Conservation (phyloP, 169 alveolate species). For the Plasmodium falciparum region DNA sequence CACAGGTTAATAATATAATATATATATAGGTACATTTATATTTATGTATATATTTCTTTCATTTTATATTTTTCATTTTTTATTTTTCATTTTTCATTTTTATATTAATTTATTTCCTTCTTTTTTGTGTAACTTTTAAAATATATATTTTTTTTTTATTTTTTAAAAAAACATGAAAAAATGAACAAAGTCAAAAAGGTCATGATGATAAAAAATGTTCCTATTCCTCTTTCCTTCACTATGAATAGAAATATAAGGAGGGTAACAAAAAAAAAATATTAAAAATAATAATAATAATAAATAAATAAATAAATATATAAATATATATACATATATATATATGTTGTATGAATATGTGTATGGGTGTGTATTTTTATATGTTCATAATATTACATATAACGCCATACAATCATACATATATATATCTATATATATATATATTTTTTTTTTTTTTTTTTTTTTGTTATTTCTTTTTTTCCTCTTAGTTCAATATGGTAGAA, state of each 20-base stretch:
- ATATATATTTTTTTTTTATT: too few species aligned
- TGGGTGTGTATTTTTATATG: too few species aligned
- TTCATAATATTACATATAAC: too few species aligned
- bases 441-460: too few species aligned
- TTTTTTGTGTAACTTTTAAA: too few species aligned
- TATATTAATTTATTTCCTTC: background rate
- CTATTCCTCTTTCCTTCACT: conserved; percentile 37
- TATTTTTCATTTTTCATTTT: background rate
- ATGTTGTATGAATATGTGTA: too few species aligned
- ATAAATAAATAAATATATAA: background rate
- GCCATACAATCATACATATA: background rate
- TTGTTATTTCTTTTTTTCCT: background rate
- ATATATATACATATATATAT: background rate
- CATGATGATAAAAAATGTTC: conserved; percentile 25
- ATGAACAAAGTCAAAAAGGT: background rate
- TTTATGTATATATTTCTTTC: too few species aligned
- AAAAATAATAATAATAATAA: too few species aligned
- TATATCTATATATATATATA: conserved; percentile 1
- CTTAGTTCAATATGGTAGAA: conserved; percentile 76
- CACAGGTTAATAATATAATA: too few species aligned
- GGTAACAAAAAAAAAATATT: conserved; percentile 8
- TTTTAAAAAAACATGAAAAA: background rate
- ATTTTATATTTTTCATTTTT: too few species aligned
- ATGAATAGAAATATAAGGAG: conserved; percentile 19
- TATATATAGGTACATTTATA: too few species aligned